Base-by-base conservation (phyloP, 306 rosid genomes). In the Prunus campanulata region DNA sequence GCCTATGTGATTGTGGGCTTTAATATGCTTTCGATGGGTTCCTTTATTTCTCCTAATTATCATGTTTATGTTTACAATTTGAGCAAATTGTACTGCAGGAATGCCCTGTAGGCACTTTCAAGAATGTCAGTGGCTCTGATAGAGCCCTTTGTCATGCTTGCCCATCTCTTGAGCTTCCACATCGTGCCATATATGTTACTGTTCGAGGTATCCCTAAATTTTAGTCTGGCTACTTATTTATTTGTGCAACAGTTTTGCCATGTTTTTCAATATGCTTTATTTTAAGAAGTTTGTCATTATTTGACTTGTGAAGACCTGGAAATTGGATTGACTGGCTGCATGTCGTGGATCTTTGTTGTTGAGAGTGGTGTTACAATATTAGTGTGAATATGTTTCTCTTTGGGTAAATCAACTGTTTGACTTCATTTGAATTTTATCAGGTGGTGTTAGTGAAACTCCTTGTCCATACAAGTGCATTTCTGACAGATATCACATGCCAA, bases 61-160 rank as follows among this genome's bases (percentile, higher is more conserved):
- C 52, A 55, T 51, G 47, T 70, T 25, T 54, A 25, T 13, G 39
- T 39, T 71, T 29, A 73, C 66, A 16, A 11, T 60, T 48, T 35
- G 44, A 66, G 64, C 55, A 62, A 74, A 69, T 80, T 76, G 29
- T 72, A 42, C 72, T 86, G 77, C 90, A 94, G 98, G 98, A 94
- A 84, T 94, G 97, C 87, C 97, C 97, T 72, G 88, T 94, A 76
- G 98, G 98, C 68, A 91, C 97, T 60, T 90, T 80, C 64, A 94
- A 94, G 93, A 91, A 88, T 72, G 88, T 76, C 68, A 90, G 82
- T 77, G 98, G 98, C 78, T 91, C 97, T 86, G 90, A 87, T 69
- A 84, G 82, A 85, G 80, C 84, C 66, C 90, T 90, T 74, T 91
- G 98, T 85, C 86, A 39, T 71, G 80, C 75, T 72, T 94, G 98